Conservation (phyloP, 176 grass and related monocot species). For the Chrysopogon serrulatus region DNA sequence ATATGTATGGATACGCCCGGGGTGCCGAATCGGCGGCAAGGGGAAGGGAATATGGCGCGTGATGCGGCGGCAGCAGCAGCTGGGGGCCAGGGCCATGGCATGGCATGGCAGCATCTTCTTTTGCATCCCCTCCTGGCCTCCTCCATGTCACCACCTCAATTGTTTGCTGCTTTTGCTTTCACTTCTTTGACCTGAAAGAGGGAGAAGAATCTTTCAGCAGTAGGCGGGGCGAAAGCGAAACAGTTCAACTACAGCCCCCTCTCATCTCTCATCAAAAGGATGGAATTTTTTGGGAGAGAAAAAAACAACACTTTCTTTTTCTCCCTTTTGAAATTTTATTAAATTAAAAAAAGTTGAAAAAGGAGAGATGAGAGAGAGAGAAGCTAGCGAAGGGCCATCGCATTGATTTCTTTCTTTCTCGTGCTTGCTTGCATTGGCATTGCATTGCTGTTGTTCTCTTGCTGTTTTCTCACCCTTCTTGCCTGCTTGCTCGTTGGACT, state of each 20-base stretch:
- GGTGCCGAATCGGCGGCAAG: conserved; percentile 13
- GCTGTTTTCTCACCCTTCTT: conserved; percentile 42
- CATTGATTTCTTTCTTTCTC: background rate
- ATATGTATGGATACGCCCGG: background rate
- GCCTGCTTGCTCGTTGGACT: conserved; percentile 42
- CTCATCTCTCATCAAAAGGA: conserved; percentile 79
- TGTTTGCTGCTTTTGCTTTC: conserved; percentile 70
- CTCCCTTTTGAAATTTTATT: background rate
- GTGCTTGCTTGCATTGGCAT: background rate
- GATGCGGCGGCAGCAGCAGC: conserved; percentile 34
- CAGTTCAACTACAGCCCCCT: conserved; percentile 54
- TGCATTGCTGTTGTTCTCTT: conserved; percentile 19
- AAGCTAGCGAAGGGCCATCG: background rate
- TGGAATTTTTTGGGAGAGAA: conserved; percentile 14
- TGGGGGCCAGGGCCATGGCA: conserved; percentile 28
- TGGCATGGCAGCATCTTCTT: conserved; percentile 22
- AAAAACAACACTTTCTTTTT: background rate
- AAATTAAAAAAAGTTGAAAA: background rate
- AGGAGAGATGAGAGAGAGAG: background rate
- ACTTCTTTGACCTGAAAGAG: conserved; percentile 87
- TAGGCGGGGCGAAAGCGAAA: conserved; percentile 56
- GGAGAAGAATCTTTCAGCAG: conserved; percentile 88
- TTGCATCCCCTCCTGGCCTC: background rate
- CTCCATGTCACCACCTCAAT: conserved; percentile 25
- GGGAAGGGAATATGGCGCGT: conserved; percentile 54